Conservation (phyloP, 164 flowering plant genomes). For the Akebia trifoliata region DNA sequence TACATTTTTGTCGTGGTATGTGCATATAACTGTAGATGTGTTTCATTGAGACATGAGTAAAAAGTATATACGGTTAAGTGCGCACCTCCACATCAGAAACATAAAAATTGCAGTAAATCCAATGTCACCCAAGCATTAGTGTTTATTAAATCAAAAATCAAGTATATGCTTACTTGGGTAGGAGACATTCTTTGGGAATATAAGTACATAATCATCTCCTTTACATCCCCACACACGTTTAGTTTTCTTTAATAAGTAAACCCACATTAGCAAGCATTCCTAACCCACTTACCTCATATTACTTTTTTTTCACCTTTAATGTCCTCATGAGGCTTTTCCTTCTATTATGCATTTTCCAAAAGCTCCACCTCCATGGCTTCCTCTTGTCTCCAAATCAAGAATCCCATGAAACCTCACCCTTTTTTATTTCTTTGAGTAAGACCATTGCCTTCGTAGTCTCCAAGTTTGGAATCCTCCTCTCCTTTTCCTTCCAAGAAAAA, state of each 20-base stretch:
- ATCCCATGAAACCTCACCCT: background rate
- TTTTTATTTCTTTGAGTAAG: background rate
- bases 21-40: too few relatives aligned
- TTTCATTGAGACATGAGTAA: too few relatives aligned
- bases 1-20: too few relatives aligned
- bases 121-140: too few relatives aligned
- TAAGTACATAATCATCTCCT: background rate
- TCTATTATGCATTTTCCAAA: background rate
- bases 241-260: constrained; percentile 4
- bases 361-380: background rate
- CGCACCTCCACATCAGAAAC: too few relatives aligned
- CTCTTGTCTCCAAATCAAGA: background rate
- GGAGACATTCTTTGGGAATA: too few relatives aligned
- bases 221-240: background rate
- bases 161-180: too few relatives aligned
- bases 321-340: background rate
- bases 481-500: background rate
- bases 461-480: constrained; percentile 15
- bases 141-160: too few relatives aligned
- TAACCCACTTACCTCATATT: background rate
- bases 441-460: constrained; percentile 1
- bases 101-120: too few relatives aligned
- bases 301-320: background rate
- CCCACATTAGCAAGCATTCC: constrained; percentile 4
- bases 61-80: too few relatives aligned